phyloP scores from a whole-genome alignment of 176 grass and related monocot species.

The Triticum timopheevii region DNA sequence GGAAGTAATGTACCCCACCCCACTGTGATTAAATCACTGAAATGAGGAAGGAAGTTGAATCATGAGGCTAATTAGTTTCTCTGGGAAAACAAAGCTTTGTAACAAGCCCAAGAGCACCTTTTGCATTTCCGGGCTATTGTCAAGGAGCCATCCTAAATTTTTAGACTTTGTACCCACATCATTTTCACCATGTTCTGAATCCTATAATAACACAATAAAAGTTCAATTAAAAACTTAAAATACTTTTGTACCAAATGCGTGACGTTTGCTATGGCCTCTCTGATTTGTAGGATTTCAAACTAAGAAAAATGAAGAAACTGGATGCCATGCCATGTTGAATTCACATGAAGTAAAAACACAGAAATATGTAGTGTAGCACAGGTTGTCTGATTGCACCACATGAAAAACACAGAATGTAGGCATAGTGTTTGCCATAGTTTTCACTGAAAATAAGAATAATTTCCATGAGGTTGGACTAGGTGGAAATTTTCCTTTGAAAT shows the following conservation, averaged over 20 bases:
- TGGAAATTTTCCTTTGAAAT: not conserved
- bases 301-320: not conserved
- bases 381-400: not conserved
- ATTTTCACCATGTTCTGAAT: constrained; percentile 14
- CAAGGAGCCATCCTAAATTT: not conserved
- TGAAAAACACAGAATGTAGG: not conserved
- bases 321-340: not conserved
- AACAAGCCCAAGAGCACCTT: not conserved
- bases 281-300: not conserved
- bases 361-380: not conserved
- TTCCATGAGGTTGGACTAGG: not conserved
- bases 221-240: not conserved
- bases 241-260: not conserved
- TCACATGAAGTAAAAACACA: not conserved
- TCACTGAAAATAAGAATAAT: not conserved
- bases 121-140: not conserved
- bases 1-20: not conserved
- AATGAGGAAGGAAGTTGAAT: not conserved
- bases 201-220: not conserved
- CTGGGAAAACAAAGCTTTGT: not conserved
- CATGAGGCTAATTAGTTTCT: not conserved
- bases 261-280: not conserved
- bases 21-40: too few species aligned
- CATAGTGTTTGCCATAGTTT: not conserved
- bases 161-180: not conserved